A percentile compares a stretch with the other conserved stretches of the same genome.
These are phyloP conservation scores for Taphrina wiesneri DNA, from an alignment of 1,139 yeast species.

Conservation along the genomic window DNA sequence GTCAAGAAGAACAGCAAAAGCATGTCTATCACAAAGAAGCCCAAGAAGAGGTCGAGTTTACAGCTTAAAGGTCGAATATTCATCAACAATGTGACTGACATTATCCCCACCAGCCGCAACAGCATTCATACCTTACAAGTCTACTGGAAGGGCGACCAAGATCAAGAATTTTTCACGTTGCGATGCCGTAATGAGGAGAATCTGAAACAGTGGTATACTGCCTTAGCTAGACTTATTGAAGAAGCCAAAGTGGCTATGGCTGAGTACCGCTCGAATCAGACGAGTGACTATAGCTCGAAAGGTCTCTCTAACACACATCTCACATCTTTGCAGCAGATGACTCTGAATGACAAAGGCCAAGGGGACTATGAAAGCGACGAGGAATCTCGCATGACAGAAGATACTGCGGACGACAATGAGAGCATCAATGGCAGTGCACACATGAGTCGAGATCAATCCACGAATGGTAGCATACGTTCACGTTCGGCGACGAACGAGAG, in stretches of 20 bases:
- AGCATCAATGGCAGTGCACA: slow-evolving; percentile 24
- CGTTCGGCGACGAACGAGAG: slow-evolving; percentile 31
- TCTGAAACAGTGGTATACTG: slow-evolving; percentile 40
- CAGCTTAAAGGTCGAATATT: slow-evolving; percentile 51
- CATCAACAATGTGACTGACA: slow-evolving; percentile 47
- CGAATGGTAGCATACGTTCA: slow-evolving; percentile 30
- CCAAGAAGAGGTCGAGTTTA: slow-evolving; percentile 41
- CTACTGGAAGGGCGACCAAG: slow-evolving; percentile 39
- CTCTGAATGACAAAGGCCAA: slow-evolving; percentile 4
- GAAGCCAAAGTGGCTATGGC: slow-evolving; percentile 15
- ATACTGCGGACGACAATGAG: slow-evolving; percentile 26
- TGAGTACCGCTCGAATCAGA: slow-evolving; percentile 17
- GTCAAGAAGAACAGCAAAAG: slow-evolving; percentile 33
- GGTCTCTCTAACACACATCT: slow-evolving; percentile 29
- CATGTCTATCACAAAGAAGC: slow-evolving; percentile 34
- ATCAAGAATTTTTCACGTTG: slow-evolving; percentile 39
- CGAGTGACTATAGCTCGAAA: not conserved
- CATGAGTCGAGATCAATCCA: slow-evolving; percentile 32
- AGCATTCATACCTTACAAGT: slow-evolving; percentile 39
- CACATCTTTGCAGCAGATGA: slow-evolving; percentile 16
- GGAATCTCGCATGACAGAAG: slow-evolving; percentile 25
- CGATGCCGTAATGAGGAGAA: slow-evolving; percentile 41
- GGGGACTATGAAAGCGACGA: slow-evolving; percentile 32
- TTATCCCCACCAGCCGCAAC: slow-evolving; percentile 39
- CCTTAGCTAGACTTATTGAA: slow-evolving; percentile 34